Conservation (phyloP, 2,329 filamentous ascomycete genomes). For the Trichoderma gracile region DNA sequence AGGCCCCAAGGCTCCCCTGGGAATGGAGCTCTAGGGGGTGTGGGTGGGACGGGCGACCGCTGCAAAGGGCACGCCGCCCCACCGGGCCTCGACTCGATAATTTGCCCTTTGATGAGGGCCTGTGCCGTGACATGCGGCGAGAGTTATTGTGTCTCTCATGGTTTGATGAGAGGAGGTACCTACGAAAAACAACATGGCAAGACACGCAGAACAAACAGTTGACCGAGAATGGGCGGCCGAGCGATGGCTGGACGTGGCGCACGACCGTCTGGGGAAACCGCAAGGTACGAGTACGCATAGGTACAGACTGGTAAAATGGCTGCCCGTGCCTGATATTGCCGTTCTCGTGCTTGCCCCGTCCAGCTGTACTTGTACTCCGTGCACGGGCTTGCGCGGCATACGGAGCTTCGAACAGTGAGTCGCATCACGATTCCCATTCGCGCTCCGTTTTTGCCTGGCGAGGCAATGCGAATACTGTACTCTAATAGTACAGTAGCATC, state of each 20-base stretch:
- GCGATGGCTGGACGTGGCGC: too few relatives aligned
- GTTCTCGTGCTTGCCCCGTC: too few relatives aligned
- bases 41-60: constrained; percentile 16
- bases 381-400: background rate
- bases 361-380: background rate
- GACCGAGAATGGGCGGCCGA: too few relatives aligned
- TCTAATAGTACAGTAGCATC: too few relatives aligned
- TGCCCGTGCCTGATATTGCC: background rate
- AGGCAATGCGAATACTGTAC: background rate
- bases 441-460: background rate
- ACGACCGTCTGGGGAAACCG: too few relatives aligned
- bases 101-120: constrained; percentile 15
- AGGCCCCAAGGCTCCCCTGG: constrained; percentile 21
- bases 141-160: too few relatives aligned
- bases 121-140: background rate
- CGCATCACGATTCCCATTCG: background rate
- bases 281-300: background rate
- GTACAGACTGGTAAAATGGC: too few relatives aligned
- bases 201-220: too few relatives aligned
- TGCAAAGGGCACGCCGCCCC: constrained; percentile 17
- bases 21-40: constrained; percentile 25
- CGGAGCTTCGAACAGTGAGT: background rate
- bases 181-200: background rate
- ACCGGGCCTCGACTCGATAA: constrained; percentile 22
- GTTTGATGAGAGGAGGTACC: background rate